A percentile compares a stretch with the other conserved stretches of the same genome.
Evolutionary conservation across 768 basidiomycete species (phyloP).

Genomic region (Mrakia gelida): DNA sequence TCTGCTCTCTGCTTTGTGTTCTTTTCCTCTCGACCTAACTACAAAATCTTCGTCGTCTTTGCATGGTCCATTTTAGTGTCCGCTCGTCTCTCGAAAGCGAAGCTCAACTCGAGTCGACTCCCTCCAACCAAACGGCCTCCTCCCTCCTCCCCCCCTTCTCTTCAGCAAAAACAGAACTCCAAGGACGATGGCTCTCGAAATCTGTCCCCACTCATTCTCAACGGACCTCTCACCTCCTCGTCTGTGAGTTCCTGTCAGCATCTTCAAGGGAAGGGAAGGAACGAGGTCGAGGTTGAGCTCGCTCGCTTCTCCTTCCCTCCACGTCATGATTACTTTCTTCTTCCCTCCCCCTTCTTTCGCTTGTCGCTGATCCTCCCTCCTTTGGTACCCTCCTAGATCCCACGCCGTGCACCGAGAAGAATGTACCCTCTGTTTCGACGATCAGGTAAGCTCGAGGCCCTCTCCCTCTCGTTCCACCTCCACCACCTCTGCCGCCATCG

Average conservation of each 20-base stretch:
- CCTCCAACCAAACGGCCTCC: not conserved
- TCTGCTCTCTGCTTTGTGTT: not conserved
- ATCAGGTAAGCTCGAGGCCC: slow-evolving; percentile 61
- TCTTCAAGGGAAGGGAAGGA: not conserved
- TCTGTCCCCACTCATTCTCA: slow-evolving; percentile 29
- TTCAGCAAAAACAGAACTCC: too few relatives aligned
- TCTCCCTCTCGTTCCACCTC: not conserved
- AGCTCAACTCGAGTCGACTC: not conserved
- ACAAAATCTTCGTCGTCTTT: too few relatives aligned
- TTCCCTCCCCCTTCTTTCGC: not conserved
- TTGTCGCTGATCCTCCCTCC: not conserved
- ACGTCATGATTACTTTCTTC: not conserved
- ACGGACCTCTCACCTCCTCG: slow-evolving; percentile 27
- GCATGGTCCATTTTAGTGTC: not conserved
- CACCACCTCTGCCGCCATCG: not conserved
- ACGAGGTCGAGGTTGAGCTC: not conserved
- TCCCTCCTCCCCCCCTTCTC: not conserved
- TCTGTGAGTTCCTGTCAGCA: slow-evolving; percentile 1
- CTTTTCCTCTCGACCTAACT: not conserved
- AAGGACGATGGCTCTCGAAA: slow-evolving; percentile 5
- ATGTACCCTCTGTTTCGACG: slow-evolving; percentile 96
- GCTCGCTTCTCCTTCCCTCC: not conserved
- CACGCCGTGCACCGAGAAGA: slow-evolving; percentile 59
- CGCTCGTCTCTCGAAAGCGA: not conserved
- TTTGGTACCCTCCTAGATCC: not conserved